phyloP scores from a whole-genome alignment of 768 basidiomycete genomes.

The Auriscalpium orientale region DNA sequence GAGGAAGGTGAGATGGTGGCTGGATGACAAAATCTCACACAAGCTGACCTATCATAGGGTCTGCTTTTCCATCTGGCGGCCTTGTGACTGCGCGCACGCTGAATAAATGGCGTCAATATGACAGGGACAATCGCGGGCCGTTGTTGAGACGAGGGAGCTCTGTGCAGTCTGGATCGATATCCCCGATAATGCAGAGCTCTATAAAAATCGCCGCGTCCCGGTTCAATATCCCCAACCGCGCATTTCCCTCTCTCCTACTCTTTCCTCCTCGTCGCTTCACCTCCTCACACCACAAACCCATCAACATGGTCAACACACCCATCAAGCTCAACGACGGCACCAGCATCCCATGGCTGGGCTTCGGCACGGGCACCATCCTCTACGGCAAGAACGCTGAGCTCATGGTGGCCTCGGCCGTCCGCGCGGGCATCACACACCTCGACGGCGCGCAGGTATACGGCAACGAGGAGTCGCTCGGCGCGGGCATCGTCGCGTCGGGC shows the following conservation, averaged over 20 bases:
- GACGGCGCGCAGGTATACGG: slow-evolving; percentile 32
- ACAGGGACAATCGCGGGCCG: too few relatives aligned
- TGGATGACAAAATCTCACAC: too few relatives aligned
- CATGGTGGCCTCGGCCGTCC: slow-evolving; percentile 23
- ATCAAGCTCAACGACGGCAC: slow-evolving; percentile 30
- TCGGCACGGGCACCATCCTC: slow-evolving; percentile 32
- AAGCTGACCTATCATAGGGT: too few relatives aligned
- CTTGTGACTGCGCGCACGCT: too few relatives aligned
- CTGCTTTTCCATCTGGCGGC: too few relatives aligned
- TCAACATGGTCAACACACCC: slow-evolving; percentile 12
- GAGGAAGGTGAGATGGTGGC: too few relatives aligned
- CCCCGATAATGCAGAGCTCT: too few relatives aligned
- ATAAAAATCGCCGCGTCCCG: too few relatives aligned
- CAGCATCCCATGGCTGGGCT: slow-evolving; percentile 30
- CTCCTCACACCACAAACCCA: not conserved
- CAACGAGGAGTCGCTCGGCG: slow-evolving; percentile 32
- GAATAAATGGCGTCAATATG: too few relatives aligned
- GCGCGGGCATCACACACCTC: slow-evolving; percentile 30
- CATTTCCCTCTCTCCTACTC: not conserved
- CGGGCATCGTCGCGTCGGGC: slow-evolving; percentile 25
- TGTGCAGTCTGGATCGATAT: too few relatives aligned
- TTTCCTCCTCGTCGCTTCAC: not conserved
- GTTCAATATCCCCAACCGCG: too few relatives aligned
- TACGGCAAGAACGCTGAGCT: slow-evolving; percentile 22
- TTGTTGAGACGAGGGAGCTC: too few relatives aligned